A percentile compares a stretch with the other conserved stretches of the same genome.
Evolutionary conservation across 2,329 filamentous ascomycete species (phyloP).

Genomic region (Penicillium corylophilum): DNA sequence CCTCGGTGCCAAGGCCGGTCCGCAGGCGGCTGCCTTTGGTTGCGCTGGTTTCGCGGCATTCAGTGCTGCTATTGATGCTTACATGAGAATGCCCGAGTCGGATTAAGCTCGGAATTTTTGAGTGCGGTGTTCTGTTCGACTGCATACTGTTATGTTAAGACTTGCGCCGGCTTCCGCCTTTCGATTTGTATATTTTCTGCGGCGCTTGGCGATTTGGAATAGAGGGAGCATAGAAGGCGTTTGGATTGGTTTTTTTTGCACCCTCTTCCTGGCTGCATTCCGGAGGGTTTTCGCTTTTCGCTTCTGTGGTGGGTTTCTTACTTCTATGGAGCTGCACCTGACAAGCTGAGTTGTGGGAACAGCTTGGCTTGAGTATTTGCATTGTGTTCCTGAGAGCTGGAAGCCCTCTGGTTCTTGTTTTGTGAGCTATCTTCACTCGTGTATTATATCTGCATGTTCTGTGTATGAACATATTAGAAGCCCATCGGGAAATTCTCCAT

Average conservation of each 20-base stretch:
- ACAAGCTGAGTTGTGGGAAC: neutral
- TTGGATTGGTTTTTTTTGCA: constrained; percentile 15
- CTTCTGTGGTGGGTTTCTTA: neutral
- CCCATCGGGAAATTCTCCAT: neutral
- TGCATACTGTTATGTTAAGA: neutral
- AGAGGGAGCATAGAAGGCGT: constrained; percentile 30
- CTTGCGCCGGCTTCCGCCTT: neutral
- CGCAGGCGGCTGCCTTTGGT: constrained; percentile 81
- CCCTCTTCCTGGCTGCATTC: neutral
- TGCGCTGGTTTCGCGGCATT: constrained; percentile 95
- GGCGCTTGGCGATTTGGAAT: constrained; percentile 20
- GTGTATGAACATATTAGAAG: neutral
- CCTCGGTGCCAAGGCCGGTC: constrained; percentile 80
- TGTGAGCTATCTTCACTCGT: neutral
- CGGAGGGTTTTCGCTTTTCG: neutral
- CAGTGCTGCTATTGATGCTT: constrained; percentile 85
- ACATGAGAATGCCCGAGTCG: constrained; percentile 71
- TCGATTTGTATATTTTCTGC: constrained; percentile 19
- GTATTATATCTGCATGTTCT: neutral
- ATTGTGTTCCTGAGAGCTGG: neutral
- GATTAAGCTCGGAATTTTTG: constrained; percentile 9
- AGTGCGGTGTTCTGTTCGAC: neutral
- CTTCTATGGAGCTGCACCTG: neutral
- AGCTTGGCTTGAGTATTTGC: neutral
- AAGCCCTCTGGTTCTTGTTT: neutral